Percentiles rank a stretch among this genome's conserved stretches.
Conservation (phyloP, 345 rosid species). For the Linum lewisii region DNA sequence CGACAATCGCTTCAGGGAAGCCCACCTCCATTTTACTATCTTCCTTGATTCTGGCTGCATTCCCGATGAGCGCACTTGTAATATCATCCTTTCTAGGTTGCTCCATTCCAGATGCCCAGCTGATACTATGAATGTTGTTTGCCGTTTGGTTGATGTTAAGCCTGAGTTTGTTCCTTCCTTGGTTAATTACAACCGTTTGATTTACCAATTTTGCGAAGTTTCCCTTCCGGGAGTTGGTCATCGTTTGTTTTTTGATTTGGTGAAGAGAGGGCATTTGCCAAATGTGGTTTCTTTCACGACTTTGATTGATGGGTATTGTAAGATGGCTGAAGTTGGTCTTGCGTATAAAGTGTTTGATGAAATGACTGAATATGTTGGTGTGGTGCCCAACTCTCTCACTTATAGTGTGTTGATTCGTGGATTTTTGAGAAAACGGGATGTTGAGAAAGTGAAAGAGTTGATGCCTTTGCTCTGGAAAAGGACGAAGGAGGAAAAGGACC, state of each 20-base stretch:
- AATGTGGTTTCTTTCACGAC: constrained; percentile 65
- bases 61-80: constrained; percentile 71
- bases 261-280: constrained; percentile 48
- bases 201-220: constrained; percentile 48
- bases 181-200: constrained; percentile 64
- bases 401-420: constrained; percentile 55
- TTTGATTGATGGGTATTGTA: constrained; percentile 46
- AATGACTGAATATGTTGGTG: constrained; percentile 38
- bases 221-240: constrained; percentile 39
- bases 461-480: constrained; percentile 52
- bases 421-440: constrained; percentile 36
- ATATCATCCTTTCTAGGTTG: constrained; percentile 56
- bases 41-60: constrained; percentile 33
- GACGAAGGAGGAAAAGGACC: constrained; percentile 40
- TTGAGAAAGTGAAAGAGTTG: constrained; percentile 31
- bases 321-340: constrained; percentile 24
- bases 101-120: constrained; percentile 46
- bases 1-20: constrained; percentile 48
- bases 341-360: constrained; percentile 66
- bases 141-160: constrained; percentile 36
- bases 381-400: constrained; percentile 49
- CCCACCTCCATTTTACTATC: constrained; percentile 43
- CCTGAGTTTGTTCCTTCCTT: constrained; percentile 57
- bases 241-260: constrained; percentile 49
- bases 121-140: constrained; percentile 31